These are phyloP conservation scores for Coffea eugenioides DNA, from an alignment of 257 asterid species.

Conservation along the genomic window DNA sequence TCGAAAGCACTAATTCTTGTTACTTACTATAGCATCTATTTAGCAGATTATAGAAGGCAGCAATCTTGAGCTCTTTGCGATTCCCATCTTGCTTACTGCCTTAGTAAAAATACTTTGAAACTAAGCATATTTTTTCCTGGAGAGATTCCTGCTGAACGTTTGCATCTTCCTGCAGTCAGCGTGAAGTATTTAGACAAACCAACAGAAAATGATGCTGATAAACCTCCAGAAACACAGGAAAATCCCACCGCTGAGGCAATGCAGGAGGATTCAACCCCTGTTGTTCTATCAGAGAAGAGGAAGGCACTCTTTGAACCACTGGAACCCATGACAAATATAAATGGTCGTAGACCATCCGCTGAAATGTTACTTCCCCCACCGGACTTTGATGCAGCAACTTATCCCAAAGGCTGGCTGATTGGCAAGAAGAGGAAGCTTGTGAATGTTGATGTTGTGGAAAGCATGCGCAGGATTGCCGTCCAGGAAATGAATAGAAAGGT, in stretches of 20 bases:
- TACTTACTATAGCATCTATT: not conserved
- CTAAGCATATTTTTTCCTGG: not conserved
- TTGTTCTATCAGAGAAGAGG: conserved; percentile 74
- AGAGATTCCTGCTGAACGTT: conserved; percentile 13
- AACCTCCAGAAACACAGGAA: conserved; percentile 28
- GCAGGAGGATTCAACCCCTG: conserved; percentile 40
- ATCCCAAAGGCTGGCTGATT: conserved; percentile 92
- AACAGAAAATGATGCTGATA: conserved; percentile 20
- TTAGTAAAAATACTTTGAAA: not conserved
- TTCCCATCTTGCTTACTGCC: too few species aligned
- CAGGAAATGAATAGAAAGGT: conserved; percentile 99
- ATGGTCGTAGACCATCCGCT: conserved; percentile 57
- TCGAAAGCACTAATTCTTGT: not conserved
- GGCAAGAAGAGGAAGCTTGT: conserved; percentile 97
- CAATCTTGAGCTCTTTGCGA: not conserved
- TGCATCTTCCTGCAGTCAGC: conserved; percentile 28
- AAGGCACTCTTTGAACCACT: conserved; percentile 86
- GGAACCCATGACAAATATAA: conserved; percentile 44
- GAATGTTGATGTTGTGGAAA: conserved; percentile 93
- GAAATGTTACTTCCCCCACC: conserved; percentile 92
- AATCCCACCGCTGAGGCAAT: conserved; percentile 39
- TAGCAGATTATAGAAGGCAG: not conserved
- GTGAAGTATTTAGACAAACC: conserved; percentile 39
- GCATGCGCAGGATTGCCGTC: conserved; percentile 92
- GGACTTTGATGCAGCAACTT: conserved; percentile 75